Evolutionary conservation across 352 stramenopile species (phyloP).

Genomic region (Globisporangium middletonii): DNA sequence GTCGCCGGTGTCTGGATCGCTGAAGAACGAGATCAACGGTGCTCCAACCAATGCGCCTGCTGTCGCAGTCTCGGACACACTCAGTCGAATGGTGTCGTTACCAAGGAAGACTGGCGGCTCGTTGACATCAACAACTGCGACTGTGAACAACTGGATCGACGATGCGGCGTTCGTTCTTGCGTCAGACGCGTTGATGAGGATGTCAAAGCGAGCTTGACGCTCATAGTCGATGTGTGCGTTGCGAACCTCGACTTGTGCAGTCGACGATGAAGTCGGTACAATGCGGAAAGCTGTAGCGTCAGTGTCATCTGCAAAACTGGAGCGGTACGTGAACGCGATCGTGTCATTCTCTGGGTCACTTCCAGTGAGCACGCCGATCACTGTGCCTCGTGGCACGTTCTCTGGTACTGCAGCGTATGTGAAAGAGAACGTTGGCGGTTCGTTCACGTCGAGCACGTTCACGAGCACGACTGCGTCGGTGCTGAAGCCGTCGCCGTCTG

Average conservation of each 20-base stretch:
- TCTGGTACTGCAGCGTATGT: slow-evolving; percentile 21
- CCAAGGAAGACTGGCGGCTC: slow-evolving; percentile 18
- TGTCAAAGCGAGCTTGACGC: slow-evolving; percentile 21
- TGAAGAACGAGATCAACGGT: neutral
- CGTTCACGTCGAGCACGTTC: slow-evolving; percentile 25
- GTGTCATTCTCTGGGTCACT: slow-evolving; percentile 53
- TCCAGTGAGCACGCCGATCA: slow-evolving; percentile 27
- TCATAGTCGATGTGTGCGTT: slow-evolving; percentile 37
- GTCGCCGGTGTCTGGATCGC: slow-evolving; percentile 3
- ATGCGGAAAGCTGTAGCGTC: slow-evolving; percentile 31
- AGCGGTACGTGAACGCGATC: slow-evolving; percentile 25
- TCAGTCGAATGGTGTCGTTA: neutral
- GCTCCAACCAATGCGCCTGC: slow-evolving; percentile 1
- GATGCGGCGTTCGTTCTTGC: slow-evolving; percentile 19
- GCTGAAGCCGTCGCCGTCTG: slow-evolving; percentile 17
- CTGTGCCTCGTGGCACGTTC: slow-evolving; percentile 33
- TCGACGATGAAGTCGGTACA: slow-evolving; percentile 23
- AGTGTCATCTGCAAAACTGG: slow-evolving; percentile 16
- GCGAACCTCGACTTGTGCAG: slow-evolving; percentile 37
- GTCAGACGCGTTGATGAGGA: slow-evolving; percentile 36
- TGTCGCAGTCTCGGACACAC: slow-evolving; percentile 4
- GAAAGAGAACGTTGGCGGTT: slow-evolving; percentile 16
- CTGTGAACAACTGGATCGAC: slow-evolving; percentile 1
- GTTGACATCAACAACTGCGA: slow-evolving; percentile 23
- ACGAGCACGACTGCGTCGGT: slow-evolving; percentile 11